Evolutionary conservation across 2,329 filamentous ascomycete species (phyloP).

Genomic region (Arthrobotrys sphaeroides): DNA sequence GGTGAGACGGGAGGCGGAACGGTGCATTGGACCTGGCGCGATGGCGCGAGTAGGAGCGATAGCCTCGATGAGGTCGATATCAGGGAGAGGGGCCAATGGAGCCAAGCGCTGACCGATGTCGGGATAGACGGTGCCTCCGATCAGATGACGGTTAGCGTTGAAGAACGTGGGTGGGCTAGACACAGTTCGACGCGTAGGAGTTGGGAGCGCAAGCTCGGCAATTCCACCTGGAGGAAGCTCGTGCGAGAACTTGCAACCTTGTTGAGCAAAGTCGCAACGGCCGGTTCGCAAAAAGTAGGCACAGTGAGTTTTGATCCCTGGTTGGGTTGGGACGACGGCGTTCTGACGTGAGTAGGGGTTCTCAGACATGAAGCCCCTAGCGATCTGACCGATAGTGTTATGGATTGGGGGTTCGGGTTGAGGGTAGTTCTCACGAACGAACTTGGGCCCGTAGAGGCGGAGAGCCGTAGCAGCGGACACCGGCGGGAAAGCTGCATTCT

Average conservation of each 20-base stretch:
- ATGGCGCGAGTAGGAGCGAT: neutral
- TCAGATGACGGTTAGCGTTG: constrained; percentile 1
- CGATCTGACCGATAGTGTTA: constrained; percentile 20
- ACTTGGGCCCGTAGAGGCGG: constrained; percentile 38
- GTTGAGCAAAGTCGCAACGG: constrained; percentile 52
- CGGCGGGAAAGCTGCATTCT: neutral
- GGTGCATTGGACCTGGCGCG: neutral
- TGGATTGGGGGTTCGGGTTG: constrained; percentile 35
- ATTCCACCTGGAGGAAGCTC: constrained; percentile 46
- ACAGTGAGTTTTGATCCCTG: constrained; percentile 50
- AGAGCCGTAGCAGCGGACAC: constrained; percentile 12
- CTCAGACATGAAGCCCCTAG: neutral
- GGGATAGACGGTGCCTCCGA: neutral
- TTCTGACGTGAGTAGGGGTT: constrained; percentile 38
- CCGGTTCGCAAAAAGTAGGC: constrained; percentile 50
- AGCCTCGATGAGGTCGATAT: constrained; percentile 2
- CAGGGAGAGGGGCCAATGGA: neutral
- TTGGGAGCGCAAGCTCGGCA: constrained; percentile 10
- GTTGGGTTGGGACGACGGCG: constrained; percentile 32
- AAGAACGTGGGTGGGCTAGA: constrained; percentile 6
- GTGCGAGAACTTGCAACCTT: constrained; percentile 52
- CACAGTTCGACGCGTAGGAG: constrained; percentile 3
- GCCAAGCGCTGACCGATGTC: constrained; percentile 5
- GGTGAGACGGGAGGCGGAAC: neutral
- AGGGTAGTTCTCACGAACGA: constrained; percentile 37